A percentile compares a stretch with the other conserved stretches of the same genome.
These are phyloP conservation scores for Aschersonia sp. DNA, from an alignment of 2,329 filamentous ascomycete species.

Conservation along the genomic window DNA sequence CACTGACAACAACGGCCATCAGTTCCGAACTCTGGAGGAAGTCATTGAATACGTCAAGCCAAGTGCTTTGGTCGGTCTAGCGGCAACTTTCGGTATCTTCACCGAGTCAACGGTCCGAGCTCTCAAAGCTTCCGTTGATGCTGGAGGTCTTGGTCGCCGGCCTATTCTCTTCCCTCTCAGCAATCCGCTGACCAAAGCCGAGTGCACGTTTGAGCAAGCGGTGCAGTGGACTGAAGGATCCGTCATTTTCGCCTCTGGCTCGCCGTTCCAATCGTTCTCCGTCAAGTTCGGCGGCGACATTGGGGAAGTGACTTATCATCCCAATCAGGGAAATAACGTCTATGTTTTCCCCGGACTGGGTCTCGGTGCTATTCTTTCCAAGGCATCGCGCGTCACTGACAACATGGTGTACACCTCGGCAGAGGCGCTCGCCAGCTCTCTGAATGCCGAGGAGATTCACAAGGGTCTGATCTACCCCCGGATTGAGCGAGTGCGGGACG, in stretches of 20 bases:
- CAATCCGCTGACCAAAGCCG: constrained; percentile 91
- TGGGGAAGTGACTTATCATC: constrained; percentile 51
- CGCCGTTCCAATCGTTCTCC: constrained; percentile 67
- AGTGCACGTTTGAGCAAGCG: constrained; percentile 93
- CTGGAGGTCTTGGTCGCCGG: constrained; percentile 52
- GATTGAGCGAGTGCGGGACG: constrained; percentile 82
- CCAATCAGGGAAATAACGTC: constrained; percentile 73
- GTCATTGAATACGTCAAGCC: constrained; percentile 93
- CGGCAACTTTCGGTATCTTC: constrained; percentile 88
- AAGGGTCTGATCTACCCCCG: constrained; percentile 81
- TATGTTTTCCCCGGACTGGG: constrained; percentile 97
- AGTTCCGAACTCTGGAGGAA: constrained; percentile 70
- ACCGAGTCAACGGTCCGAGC: constrained; percentile 69
- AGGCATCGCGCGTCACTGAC: constrained; percentile 75
- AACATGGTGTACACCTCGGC: constrained; percentile 96
- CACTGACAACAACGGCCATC: constrained; percentile 47
- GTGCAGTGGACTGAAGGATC: constrained; percentile 81
- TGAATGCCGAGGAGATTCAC: constrained; percentile 69
- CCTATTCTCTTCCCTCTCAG: constrained; percentile 94
- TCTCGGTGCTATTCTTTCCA: constrained; percentile 81
- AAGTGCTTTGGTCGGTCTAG: constrained; percentile 85
- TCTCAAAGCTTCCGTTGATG: constrained; percentile 49
- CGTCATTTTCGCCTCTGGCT: constrained; percentile 88
- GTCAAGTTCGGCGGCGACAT: constrained; percentile 42
- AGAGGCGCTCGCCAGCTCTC: constrained; percentile 59